These are phyloP conservation scores for Nymphaea thermarum DNA, from an alignment of 164 flowering plant species.

Conservation along the genomic window DNA sequence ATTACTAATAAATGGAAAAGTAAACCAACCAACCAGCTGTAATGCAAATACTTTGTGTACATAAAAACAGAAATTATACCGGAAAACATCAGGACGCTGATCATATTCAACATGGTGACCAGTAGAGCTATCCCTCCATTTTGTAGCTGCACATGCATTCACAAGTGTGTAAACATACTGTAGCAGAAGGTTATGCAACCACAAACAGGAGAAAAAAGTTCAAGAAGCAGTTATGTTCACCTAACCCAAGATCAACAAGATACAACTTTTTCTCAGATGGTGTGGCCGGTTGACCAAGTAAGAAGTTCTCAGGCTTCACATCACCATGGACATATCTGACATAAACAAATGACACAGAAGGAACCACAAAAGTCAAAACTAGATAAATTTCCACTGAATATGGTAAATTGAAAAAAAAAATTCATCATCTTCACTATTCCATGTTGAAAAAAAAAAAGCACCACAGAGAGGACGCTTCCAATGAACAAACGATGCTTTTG, in stretches of 20 bases:
- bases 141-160: slow-evolving; percentile 48
- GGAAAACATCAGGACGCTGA: slow-evolving; percentile 90
- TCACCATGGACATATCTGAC: slow-evolving; percentile 86
- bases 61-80: slow-evolving; percentile 24
- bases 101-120: slow-evolving; percentile 88
- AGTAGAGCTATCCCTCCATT: slow-evolving; percentile 58
- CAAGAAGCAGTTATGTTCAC: slow-evolving; percentile 18
- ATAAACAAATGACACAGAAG: background rate
- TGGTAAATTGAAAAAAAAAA: background rate
- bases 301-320: slow-evolving; percentile 87
- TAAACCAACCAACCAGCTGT: background rate
- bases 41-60: background rate
- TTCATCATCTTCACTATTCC: background rate
- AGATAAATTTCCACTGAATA: background rate
- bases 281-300: slow-evolving; percentile 73
- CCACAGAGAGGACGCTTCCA: too few species aligned
- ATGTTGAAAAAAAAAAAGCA: too few species aligned
- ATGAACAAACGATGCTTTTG: too few species aligned
- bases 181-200: background rate
- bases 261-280: slow-evolving; percentile 70
- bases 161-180: background rate
- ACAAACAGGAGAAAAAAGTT: background rate
- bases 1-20: background rate
- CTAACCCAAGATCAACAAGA: slow-evolving; percentile 89
- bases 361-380: background rate